Conservation (phyloP, 2,329 filamentous ascomycete species). For the Alternaria rosae region DNA sequence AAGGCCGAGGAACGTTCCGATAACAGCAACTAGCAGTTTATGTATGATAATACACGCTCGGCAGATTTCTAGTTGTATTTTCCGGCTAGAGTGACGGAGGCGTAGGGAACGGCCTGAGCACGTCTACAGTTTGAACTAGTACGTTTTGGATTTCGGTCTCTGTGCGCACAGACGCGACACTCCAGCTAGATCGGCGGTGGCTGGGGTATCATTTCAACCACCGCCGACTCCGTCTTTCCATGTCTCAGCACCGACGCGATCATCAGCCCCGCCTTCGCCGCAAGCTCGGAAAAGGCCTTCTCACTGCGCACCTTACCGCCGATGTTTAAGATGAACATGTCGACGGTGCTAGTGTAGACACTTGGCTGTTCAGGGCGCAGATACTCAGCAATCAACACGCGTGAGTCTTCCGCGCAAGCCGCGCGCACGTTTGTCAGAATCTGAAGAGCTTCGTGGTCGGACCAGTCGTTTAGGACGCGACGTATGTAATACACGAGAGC, state of each 20-base stretch:
- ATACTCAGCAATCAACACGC: slow-evolving; percentile 12
- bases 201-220: slow-evolving; percentile 9
- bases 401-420: slow-evolving; percentile 11
- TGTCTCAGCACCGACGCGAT: slow-evolving; percentile 9
- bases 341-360: slow-evolving; percentile 8
- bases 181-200: slow-evolving; percentile 1
- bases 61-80: background rate
- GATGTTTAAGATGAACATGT: slow-evolving; percentile 15
- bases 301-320: slow-evolving; percentile 15
- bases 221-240: slow-evolving; percentile 10
- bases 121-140: background rate
- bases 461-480: slow-evolving; percentile 15
- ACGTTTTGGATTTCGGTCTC: background rate
- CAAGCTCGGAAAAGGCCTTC: slow-evolving; percentile 9
- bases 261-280: slow-evolving; percentile 11
- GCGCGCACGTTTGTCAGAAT: slow-evolving; percentile 9
- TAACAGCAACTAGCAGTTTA: background rate
- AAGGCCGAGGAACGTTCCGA: background rate
- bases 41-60: background rate
- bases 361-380: slow-evolving; percentile 5
- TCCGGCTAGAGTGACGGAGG: background rate
- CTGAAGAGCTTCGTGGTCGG: slow-evolving; percentile 8
- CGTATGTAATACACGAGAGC: slow-evolving; percentile 14
- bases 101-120: background rate
- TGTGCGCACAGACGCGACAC: background rate